These are phyloP conservation scores for Trichoderma koningiopsis DNA, from an alignment of 2,329 filamentous ascomycete species.

Conservation along the genomic window DNA sequence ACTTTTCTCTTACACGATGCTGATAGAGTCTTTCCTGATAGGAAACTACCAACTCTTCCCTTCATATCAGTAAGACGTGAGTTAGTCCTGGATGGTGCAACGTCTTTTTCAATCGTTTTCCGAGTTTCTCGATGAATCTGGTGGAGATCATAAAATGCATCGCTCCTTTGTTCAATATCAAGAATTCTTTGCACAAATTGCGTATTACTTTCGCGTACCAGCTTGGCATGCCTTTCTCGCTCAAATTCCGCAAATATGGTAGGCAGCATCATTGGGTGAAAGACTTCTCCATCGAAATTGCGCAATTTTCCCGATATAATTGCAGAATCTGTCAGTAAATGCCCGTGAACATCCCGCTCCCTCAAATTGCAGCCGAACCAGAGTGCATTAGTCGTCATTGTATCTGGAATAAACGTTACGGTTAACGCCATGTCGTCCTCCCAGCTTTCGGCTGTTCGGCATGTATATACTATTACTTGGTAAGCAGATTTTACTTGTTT, in stretches of 20 bases:
- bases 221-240: slow-evolving; percentile 26
- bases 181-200: slow-evolving; percentile 15
- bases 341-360: neutral
- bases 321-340: neutral
- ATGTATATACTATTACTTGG: slow-evolving; percentile 25
- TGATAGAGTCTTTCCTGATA: neutral
- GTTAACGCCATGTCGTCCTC: slow-evolving; percentile 27
- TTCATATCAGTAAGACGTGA: neutral
- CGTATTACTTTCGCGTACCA: slow-evolving; percentile 11
- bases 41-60: neutral
- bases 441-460: slow-evolving; percentile 26
- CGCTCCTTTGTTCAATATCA: slow-evolving; percentile 1
- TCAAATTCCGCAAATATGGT: slow-evolving; percentile 29
- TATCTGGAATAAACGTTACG: slow-evolving; percentile 25
- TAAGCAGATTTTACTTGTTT: neutral
- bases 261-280: slow-evolving; percentile 29
- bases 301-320: slow-evolving; percentile 19
- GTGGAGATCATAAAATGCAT: neutral
- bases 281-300: slow-evolving; percentile 17
- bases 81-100: neutral
- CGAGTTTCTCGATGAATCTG: neutral
- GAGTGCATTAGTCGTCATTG: slow-evolving; percentile 25
- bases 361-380: slow-evolving; percentile 25
- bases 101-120: neutral
- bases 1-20: neutral